Conservation (phyloP, 352 stramenopile genomes). For the Phytopythium sindhum region DNA sequence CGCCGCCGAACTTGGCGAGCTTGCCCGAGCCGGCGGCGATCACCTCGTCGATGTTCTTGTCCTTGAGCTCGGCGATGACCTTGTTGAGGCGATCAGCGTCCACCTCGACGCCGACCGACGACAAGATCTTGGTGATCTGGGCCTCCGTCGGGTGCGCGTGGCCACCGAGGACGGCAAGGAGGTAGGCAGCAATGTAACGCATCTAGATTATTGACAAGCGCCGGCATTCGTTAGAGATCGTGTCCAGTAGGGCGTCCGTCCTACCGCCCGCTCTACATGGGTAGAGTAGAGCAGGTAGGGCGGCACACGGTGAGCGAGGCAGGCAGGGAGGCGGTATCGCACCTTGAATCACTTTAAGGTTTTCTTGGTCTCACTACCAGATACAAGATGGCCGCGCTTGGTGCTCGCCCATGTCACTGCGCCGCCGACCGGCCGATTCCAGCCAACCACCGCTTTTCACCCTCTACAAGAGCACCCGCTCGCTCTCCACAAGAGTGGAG, state of each 20-base stretch:
- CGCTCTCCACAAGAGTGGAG: slow-evolving; percentile 16
- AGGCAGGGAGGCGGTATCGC: slow-evolving; percentile 6
- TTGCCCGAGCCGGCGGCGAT: slow-evolving; percentile 80
- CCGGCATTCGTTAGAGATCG: background rate
- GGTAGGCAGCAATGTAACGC: slow-evolving; percentile 96
- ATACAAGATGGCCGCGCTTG: slow-evolving; percentile 78
- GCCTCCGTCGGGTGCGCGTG: slow-evolving; percentile 85
- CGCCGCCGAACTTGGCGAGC: slow-evolving; percentile 78
- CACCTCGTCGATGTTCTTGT: slow-evolving; percentile 81
- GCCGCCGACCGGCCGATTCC: slow-evolving; percentile 19
- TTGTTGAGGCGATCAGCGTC: slow-evolving; percentile 68
- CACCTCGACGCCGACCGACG: slow-evolving; percentile 87
- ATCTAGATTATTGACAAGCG: slow-evolving; percentile 54
- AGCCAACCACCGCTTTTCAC: slow-evolving; percentile 43
- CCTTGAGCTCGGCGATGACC: slow-evolving; percentile 77
- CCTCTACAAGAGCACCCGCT: slow-evolving; percentile 37
- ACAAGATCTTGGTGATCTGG: slow-evolving; percentile 92
- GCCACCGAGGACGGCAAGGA: slow-evolving; percentile 94
- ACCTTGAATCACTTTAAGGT: slow-evolving; percentile 94
- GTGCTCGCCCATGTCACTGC: slow-evolving; percentile 6
- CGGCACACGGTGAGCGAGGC: too few species aligned
- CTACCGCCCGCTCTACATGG: too few species aligned
- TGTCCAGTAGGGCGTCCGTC: too few species aligned
- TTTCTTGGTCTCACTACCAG: slow-evolving; percentile 76
- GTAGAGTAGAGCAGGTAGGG: too few species aligned